Conservation (phyloP, 2,329 filamentous ascomycete genomes). For the Sordariomycetes sp. region DNA sequence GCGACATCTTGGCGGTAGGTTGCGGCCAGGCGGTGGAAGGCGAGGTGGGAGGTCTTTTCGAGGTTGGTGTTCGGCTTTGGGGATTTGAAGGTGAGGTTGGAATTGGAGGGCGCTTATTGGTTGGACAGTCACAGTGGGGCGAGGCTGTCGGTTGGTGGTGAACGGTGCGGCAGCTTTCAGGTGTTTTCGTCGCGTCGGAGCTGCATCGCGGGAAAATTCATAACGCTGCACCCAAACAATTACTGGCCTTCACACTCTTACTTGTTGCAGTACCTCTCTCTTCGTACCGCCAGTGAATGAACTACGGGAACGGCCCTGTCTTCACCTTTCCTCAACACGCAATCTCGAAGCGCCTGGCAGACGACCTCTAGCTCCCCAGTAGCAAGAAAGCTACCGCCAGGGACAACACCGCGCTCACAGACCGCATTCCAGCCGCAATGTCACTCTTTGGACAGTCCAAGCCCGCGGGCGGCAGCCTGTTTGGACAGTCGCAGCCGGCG, state of each 20-base stretch:
- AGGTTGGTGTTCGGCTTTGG: constrained; percentile 12
- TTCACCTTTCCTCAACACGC: neutral
- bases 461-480: constrained; percentile 20
- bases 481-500: constrained; percentile 26
- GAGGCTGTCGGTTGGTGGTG: constrained; percentile 16
- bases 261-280: too few species aligned
- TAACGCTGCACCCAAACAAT: too few species aligned
- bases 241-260: too few species aligned
- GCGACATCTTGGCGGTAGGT: constrained; percentile 27
- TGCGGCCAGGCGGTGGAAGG: constrained; percentile 11
- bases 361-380: neutral
- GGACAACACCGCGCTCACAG: neutral
- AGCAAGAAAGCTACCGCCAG: neutral
- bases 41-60: neutral
- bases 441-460: constrained; percentile 32
- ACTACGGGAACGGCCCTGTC: neutral
- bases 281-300: too few species aligned
- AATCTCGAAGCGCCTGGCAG: too few species aligned
- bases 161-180: constrained; percentile 2
- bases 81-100: constrained; percentile 26
- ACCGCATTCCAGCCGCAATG: constrained; percentile 11
- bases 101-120: constrained; percentile 30
- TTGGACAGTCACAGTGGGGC: constrained; percentile 11
- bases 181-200: constrained; percentile 13
- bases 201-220: too few species aligned